These are phyloP conservation scores for Buxus sempervirens DNA, from an alignment of 164 flowering plant genomes.

Conservation along the genomic window DNA sequence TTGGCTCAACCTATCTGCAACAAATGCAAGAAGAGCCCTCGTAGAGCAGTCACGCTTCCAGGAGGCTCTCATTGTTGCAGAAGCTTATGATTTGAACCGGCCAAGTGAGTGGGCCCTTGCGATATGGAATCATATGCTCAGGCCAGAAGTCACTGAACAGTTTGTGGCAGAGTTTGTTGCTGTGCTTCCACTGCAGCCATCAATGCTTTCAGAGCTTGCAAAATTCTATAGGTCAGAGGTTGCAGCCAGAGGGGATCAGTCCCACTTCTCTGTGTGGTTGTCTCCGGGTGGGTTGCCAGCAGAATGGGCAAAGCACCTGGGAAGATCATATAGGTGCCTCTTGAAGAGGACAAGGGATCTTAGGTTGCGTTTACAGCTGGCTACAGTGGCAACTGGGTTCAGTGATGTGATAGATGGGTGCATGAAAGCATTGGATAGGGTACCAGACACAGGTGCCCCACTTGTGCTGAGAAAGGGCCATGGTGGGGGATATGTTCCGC, in stretches of 20 bases:
- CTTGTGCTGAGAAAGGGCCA: constrained; percentile 92
- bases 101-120: constrained; percentile 95
- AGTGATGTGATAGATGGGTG: constrained; percentile 67
- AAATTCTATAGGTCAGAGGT: constrained; percentile 84
- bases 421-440: constrained; percentile 57
- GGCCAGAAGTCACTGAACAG: constrained; percentile 82
- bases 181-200: constrained; percentile 85
- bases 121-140: constrained; percentile 96
- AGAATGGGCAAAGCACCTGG: constrained; percentile 88
- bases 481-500: constrained; percentile 93
- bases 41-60: constrained; percentile 97
- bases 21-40: constrained; percentile 87
- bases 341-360: constrained; percentile 85
- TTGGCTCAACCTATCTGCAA: constrained; percentile 82
- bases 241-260: constrained; percentile 90
- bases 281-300: constrained; percentile 93
- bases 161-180: constrained; percentile 94
- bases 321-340: constrained; percentile 80
- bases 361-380: constrained; percentile 65
- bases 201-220: constrained; percentile 83
- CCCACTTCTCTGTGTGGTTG: constrained; percentile 95
- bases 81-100: constrained; percentile 88
- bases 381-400: constrained; percentile 81
- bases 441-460: constrained; percentile 84
- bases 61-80: constrained; percentile 94